Evolutionary conservation across 495 filamentous ascomycete species (phyloP).

Genomic region (Lasiosphaeris hirsuta): DNA sequence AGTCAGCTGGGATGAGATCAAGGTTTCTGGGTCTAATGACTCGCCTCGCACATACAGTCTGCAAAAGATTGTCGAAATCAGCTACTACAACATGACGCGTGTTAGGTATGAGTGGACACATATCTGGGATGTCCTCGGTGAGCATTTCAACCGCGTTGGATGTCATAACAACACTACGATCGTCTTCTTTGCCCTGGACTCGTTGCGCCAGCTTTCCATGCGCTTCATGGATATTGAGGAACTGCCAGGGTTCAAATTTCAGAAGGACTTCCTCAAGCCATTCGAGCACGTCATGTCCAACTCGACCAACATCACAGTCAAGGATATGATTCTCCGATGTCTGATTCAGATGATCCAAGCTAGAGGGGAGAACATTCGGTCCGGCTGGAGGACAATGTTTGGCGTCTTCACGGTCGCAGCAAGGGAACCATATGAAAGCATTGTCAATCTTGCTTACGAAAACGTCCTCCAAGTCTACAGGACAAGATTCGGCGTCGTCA

Average conservation of each 20-base stretch:
- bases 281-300: slow-evolving; percentile 98
- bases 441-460: slow-evolving; percentile 94
- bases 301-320: slow-evolving; percentile 82
- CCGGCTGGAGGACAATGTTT: slow-evolving; percentile 99
- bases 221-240: slow-evolving; percentile 98
- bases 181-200: slow-evolving; percentile 96
- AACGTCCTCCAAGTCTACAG: slow-evolving; percentile 98
- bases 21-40: slow-evolving; percentile 91
- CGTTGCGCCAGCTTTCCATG: slow-evolving; percentile 92
- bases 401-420: slow-evolving; percentile 96
- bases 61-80: slow-evolving; percentile 97
- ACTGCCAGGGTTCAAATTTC: slow-evolving; percentile 97
- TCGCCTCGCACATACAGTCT: slow-evolving; percentile 93
- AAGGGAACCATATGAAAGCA: slow-evolving; percentile 86
- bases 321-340: slow-evolving; percentile 97
- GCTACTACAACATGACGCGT: slow-evolving; percentile 98
- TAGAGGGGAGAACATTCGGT: slow-evolving; percentile 90
- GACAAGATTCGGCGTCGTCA: slow-evolving; percentile 91
- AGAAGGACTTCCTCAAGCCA: slow-evolving; percentile 97
- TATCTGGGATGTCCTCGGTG: slow-evolving; percentile 92
- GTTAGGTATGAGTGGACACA: slow-evolving; percentile 97
- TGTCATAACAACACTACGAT: slow-evolving; percentile 93
- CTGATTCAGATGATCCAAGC: slow-evolving; percentile 99
- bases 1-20: slow-evolving; percentile 98
- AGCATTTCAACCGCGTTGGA: slow-evolving; percentile 96